Base-by-base conservation (phyloP, 352 stramenopile species). In the Thalassiosira hispida region DNA sequence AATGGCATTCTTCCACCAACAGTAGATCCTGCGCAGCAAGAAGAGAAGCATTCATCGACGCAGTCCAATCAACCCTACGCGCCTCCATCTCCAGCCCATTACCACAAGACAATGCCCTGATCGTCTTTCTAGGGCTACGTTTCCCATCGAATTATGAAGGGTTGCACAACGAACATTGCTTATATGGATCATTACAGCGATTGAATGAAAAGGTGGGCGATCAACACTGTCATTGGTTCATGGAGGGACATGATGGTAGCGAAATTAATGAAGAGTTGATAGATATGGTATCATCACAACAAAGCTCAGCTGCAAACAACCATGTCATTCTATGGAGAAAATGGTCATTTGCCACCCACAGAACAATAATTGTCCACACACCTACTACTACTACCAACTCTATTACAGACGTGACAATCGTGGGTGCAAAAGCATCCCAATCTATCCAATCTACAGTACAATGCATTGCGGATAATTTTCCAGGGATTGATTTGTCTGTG, bases 201-300 rank as follows among this genome's bases (percentile, higher is more conserved):
- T 22, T 80, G 4, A 74, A 80, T 60, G 29, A 61, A 65, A 75
- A 75, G 23, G 44, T 75, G 4, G 62, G 63, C 3, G 64, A 75
- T 64, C 31, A 4, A 29, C 7, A 29, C 3, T 56, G 55, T 51
- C 72, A 81, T 70, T 81, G 72, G 61, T 81, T 81, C 47, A 64
- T 80, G 55, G 63, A 80, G 38, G 65, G 65, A 49, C 68, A 75
- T 59, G 11, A 18, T 16, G 64, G 72, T 20, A 51, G 42, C 42
- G 29, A 81, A 52, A 70, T 70, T 38, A n/a, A 59, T 20, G 18
- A 7, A 62, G n/a, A 27, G 25, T 68, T 75, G 40, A 46, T 55
- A 33, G 60, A 68, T 2, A 57, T 57, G 22, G 25, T 57, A n/a
- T n/a, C n/a, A n/a, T n/a, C n/a, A n/a, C n/a, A 5, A 46, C 16